A percentile compares a stretch with the other conserved stretches of the same genome.
These are phyloP conservation scores for Parascedosporium putredinis DNA, from an alignment of 2,329 filamentous ascomycete species.

Conservation along the genomic window DNA sequence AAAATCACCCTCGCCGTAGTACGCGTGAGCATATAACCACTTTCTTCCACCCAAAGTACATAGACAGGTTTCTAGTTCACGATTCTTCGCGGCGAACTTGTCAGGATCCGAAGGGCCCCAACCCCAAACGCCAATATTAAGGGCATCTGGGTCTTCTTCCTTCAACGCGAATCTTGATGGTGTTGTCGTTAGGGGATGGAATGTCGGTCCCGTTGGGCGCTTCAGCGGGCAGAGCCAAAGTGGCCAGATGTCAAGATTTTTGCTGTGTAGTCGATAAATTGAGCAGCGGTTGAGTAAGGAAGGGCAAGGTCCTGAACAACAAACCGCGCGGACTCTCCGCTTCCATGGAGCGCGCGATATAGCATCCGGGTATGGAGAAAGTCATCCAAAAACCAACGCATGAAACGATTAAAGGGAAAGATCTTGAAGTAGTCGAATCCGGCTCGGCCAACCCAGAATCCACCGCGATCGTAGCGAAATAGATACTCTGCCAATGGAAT, in stretches of 20 bases:
- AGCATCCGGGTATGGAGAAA: constrained; percentile 66
- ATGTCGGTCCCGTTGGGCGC: constrained; percentile 37
- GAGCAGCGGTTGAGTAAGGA: constrained; percentile 39
- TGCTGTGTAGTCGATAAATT: constrained; percentile 46
- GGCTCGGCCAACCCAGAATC: constrained; percentile 61
- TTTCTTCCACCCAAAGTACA: constrained; percentile 65
- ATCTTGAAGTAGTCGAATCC: constrained; percentile 57
- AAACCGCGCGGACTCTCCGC: constrained; percentile 52
- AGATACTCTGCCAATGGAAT: constrained; percentile 63
- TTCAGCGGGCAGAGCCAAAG: constrained; percentile 49
- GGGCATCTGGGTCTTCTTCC: constrained; percentile 24
- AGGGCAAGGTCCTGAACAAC: constrained; percentile 59
- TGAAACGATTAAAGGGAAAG: constrained; percentile 54
- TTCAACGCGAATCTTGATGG: constrained; percentile 15
- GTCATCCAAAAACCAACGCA: constrained; percentile 60
- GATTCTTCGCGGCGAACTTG: constrained; percentile 60
- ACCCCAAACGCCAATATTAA: constrained; percentile 70
- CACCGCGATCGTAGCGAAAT: constrained; percentile 66
- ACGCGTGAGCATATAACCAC: constrained; percentile 80
- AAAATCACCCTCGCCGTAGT: constrained; percentile 65
- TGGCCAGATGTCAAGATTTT: constrained; percentile 44
- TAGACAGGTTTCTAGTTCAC: constrained; percentile 60
- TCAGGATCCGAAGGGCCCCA: constrained; percentile 49
- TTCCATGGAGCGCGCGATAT: constrained; percentile 60
- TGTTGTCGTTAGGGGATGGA: constrained; percentile 40